phyloP scores from a whole-genome alignment of 2,329 filamentous ascomycete genomes.

The Laburnicola sp. region DNA sequence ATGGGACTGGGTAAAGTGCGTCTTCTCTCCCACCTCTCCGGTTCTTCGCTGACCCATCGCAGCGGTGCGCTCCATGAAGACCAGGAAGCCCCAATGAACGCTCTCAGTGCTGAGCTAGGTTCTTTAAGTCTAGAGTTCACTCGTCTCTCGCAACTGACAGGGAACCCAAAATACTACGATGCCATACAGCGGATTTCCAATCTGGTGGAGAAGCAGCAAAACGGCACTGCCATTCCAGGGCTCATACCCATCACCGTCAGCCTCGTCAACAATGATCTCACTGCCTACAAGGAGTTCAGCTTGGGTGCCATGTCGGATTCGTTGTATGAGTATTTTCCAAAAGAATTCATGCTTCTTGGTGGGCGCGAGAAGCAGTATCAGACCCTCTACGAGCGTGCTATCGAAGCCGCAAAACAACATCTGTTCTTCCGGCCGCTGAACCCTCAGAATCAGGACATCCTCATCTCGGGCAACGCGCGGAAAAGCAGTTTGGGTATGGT shows the following conservation, averaged over 20 bases:
- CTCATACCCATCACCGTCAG: constrained; percentile 44
- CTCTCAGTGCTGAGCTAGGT: constrained; percentile 44
- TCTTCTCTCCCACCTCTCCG: constrained; percentile 6
- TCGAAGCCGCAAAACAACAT: constrained; percentile 69
- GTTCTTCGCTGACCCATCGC: constrained; percentile 17
- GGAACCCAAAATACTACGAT: constrained; percentile 45
- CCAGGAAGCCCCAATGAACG: constrained; percentile 35
- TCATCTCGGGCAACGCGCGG: constrained; percentile 66
- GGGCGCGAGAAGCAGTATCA: constrained; percentile 73
- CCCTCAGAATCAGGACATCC: constrained; percentile 66
- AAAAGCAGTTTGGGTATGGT: constrained; percentile 50
- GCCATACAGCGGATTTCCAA: constrained; percentile 44
- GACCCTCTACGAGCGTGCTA: constrained; percentile 69
- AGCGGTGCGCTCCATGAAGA: constrained; percentile 35
- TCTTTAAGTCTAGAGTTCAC: constrained; percentile 47
- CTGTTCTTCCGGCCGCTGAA: constrained; percentile 79
- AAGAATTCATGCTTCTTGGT: constrained; percentile 74
- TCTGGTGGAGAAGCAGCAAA: constrained; percentile 40
- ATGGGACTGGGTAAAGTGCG: constrained; percentile 46
- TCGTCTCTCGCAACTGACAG: constrained; percentile 44
- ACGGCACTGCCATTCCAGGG: constrained; percentile 41
- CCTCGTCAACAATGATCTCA: constrained; percentile 34
- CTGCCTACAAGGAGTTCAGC: constrained; percentile 48
- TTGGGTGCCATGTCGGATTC: constrained; percentile 61
- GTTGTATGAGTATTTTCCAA: constrained; percentile 62